phyloP scores from a whole-genome alignment of 2,329 filamentous ascomycete species.

The Fusarium heterosporum region DNA sequence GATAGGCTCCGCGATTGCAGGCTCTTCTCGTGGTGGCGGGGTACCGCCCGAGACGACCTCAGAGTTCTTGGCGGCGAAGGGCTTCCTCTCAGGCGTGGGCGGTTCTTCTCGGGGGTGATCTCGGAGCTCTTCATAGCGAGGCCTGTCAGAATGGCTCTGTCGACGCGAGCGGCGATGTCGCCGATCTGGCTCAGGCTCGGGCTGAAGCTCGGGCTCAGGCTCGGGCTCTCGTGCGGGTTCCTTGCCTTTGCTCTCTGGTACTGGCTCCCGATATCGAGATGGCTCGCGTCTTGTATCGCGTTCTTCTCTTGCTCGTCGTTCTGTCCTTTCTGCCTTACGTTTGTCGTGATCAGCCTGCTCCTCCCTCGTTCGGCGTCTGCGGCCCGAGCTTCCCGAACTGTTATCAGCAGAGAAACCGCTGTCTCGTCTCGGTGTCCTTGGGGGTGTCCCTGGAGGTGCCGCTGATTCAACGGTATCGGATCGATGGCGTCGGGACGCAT shows the following conservation, averaged over 20 bases:
- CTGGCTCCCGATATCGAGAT: slow-evolving; percentile 16
- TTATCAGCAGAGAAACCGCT: slow-evolving; percentile 59
- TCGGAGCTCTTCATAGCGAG: slow-evolving; percentile 48
- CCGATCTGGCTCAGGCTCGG: slow-evolving; percentile 39
- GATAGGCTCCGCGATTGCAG: slow-evolving; percentile 29
- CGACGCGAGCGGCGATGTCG: slow-evolving; percentile 57
- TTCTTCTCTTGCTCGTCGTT: slow-evolving; percentile 45
- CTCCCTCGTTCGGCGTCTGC: slow-evolving; percentile 58
- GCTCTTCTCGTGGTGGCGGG: slow-evolving; percentile 44
- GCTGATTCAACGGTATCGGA: slow-evolving; percentile 54
- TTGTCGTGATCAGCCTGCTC: slow-evolving; percentile 64
- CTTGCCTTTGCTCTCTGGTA: slow-evolving; percentile 48
- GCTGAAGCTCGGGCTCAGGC: slow-evolving; percentile 39
- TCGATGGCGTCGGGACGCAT: slow-evolving; percentile 54
- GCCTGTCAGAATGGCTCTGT: slow-evolving; percentile 55
- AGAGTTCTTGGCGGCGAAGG: slow-evolving; percentile 56
- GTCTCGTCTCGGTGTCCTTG: slow-evolving; percentile 59
- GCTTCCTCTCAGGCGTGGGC: slow-evolving; percentile 52
- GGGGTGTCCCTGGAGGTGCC: slow-evolving; percentile 49
- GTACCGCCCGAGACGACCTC: slow-evolving; percentile 50
- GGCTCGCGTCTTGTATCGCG: slow-evolving; percentile 40
- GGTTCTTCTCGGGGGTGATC: slow-evolving; percentile 46
- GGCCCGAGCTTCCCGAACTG: slow-evolving; percentile 51
- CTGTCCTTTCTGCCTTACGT: slow-evolving; percentile 59
- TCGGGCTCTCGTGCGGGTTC: slow-evolving; percentile 39